A percentile compares a stretch with the other conserved stretches of the same genome.
phyloP scores from a whole-genome alignment of 257 asterid species.

The Coffea canephora region DNA sequence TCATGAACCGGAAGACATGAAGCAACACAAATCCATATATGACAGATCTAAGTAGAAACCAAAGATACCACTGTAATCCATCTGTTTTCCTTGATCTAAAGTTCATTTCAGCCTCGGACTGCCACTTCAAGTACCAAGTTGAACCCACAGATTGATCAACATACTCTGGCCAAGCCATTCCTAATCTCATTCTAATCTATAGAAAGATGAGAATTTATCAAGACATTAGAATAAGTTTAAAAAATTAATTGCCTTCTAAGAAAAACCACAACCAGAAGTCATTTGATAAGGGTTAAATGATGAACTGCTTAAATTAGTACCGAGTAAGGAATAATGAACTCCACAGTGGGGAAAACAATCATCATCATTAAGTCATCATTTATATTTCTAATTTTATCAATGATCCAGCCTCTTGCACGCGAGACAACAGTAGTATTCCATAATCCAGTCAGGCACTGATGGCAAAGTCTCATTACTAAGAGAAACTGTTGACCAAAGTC shows the following conservation, averaged over 20 bases:
- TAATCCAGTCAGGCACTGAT: constrained; percentile 55
- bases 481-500: constrained; percentile 63
- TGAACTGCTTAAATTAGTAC: constrained; percentile 38
- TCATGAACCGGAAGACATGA: constrained; percentile 52
- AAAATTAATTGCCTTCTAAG: not conserved
- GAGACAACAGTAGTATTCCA: constrained; percentile 56
- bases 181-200: constrained; percentile 72
- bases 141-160: constrained; percentile 61
- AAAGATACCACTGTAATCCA: constrained; percentile 65
- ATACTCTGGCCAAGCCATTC: constrained; percentile 98
- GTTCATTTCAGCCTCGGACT: constrained; percentile 70
- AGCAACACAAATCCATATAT: constrained; percentile 63
- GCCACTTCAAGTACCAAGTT: constrained; percentile 90
- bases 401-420: constrained; percentile 49
- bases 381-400: constrained; percentile 39
- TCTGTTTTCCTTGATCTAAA: constrained; percentile 57
- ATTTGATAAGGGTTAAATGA: not conserved
- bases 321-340: constrained; percentile 78
- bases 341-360: constrained; percentile 77
- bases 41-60: constrained; percentile 71
- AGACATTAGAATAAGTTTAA: constrained; percentile 13
- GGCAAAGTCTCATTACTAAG: constrained; percentile 47
- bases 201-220: constrained; percentile 15
- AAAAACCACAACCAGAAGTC: constrained; percentile 13
- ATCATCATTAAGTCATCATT: constrained; percentile 81